Conservation (phyloP, 192 early-diverging fungal genomes). For the Entomortierella chlamydospora region DNA sequence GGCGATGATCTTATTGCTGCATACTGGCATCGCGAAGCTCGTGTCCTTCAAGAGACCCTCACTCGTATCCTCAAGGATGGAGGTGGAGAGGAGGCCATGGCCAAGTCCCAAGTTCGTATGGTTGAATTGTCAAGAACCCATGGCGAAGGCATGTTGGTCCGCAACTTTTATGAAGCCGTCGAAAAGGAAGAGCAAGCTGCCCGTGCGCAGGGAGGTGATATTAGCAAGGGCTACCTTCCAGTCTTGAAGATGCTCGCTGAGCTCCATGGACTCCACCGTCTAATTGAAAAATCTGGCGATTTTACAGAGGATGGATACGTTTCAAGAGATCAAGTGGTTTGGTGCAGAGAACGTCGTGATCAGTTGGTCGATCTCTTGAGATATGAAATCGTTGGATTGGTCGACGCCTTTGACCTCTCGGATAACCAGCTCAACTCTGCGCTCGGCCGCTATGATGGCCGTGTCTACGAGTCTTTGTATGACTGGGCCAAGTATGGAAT, state of each 20-base stretch:
- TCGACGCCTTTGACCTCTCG: constrained; percentile 87
- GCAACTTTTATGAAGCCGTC: constrained; percentile 77
- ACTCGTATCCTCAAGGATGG: constrained; percentile 50
- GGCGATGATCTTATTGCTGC: constrained; percentile 50
- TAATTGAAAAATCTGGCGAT: constrained; percentile 76
- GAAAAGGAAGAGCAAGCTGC: constrained; percentile 52
- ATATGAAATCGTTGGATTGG: constrained; percentile 78
- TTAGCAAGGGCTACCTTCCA: constrained; percentile 63
- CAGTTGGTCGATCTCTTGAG: constrained; percentile 69
- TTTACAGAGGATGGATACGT: constrained; percentile 85
- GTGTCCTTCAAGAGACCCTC: constrained; percentile 58
- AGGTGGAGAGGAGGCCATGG: constrained; percentile 60
- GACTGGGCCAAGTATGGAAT: constrained; percentile 62
- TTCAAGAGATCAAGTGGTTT: constrained; percentile 66
- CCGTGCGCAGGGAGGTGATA: constrained; percentile 2
- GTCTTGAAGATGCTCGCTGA: constrained; percentile 72
- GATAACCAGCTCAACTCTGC: constrained; percentile 89
- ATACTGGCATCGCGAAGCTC: constrained; percentile 63
- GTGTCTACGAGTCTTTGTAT: constrained; percentile 79
- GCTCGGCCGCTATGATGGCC: constrained; percentile 86
- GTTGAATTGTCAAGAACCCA: constrained; percentile 68
- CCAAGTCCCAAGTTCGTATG: constrained; percentile 62
- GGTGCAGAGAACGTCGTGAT: constrained; percentile 68
- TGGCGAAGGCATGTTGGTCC: constrained; percentile 77
- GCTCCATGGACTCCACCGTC: constrained; percentile 79